These are phyloP conservation scores for Colletotrichum paranaense DNA, from an alignment of 2,329 filamentous ascomycete genomes.

Conservation along the genomic window DNA sequence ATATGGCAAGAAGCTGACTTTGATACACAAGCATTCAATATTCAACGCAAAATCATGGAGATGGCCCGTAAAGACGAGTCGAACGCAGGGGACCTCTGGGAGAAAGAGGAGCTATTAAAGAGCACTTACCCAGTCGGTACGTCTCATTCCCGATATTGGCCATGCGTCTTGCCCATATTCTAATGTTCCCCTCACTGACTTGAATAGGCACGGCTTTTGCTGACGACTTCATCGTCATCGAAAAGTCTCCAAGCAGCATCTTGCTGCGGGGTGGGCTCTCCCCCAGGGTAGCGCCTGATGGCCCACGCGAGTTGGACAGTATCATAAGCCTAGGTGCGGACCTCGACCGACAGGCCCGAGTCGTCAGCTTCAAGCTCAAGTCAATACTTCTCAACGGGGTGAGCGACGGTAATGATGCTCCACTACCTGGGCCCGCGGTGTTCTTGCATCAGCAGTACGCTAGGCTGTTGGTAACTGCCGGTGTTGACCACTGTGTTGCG, in stretches of 20 bases:
- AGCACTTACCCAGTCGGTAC: conserved; percentile 12
- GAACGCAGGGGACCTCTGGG: conserved; percentile 20
- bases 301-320: conserved; percentile 23
- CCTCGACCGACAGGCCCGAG: not conserved
- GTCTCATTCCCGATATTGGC: not conserved
- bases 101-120: conserved; percentile 4
- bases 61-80: conserved; percentile 13
- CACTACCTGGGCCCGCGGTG: not conserved
- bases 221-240: conserved; percentile 34
- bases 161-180: too few species aligned
- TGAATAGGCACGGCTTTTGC: conserved; percentile 22
- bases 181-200: not conserved
- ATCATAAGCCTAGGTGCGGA: conserved; percentile 15
- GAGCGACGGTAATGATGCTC: conserved; percentile 3
- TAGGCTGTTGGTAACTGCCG: conserved; percentile 17
- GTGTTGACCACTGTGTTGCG: conserved; percentile 14
- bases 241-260: conserved; percentile 16
- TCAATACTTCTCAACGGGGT: conserved; percentile 6
- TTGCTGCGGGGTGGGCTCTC: conserved; percentile 27
- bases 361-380: conserved; percentile 21
- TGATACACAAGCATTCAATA: not conserved
- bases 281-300: not conserved
- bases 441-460: conserved; percentile 22
- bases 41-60: conserved; percentile 23
- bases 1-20: not conserved